phyloP scores from a whole-genome alignment of 2,329 filamentous ascomycete species.

The Ophiostoma australiae region DNA sequence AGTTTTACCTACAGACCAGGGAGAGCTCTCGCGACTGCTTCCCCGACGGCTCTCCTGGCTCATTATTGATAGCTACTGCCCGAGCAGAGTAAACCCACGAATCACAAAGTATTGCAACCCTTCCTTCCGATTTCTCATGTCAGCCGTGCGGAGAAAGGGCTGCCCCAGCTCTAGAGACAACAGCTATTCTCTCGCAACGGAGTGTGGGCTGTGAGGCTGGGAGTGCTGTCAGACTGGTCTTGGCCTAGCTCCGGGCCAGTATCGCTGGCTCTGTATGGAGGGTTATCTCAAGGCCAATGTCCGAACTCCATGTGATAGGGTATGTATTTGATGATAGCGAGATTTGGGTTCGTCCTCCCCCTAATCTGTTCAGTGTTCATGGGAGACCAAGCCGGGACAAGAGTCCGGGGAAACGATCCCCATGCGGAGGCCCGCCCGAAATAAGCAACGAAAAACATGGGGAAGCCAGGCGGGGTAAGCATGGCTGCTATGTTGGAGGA shows the following conservation, averaged over 20 bases:
- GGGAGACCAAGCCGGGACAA: not conserved
- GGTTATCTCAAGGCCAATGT: not conserved
- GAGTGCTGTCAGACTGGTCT: not conserved
- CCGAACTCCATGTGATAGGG: not conserved
- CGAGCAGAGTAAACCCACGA: not conserved
- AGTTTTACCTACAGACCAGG: not conserved
- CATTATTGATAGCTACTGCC: not conserved
- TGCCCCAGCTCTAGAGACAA: not conserved
- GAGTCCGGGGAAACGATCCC: constrained; percentile 7
- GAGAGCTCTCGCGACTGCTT: not conserved
- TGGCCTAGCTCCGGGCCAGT: not conserved
- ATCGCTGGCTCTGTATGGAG: constrained; percentile 4
- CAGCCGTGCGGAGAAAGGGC: constrained; percentile 8
- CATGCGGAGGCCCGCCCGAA: not conserved
- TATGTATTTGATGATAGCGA: not conserved
- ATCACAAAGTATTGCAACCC: constrained; percentile 1
- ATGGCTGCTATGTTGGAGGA: not conserved
- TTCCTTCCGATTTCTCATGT: not conserved
- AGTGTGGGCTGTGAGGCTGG: not conserved
- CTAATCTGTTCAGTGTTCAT: not conserved
- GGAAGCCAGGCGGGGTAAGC: constrained; percentile 8
- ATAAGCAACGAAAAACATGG: constrained; percentile 2
- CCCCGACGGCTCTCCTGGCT: not conserved
- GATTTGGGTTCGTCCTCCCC: not conserved
- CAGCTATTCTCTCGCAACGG: not conserved